Evolutionary conservation across 176 grass and related monocot species (phyloP).

Genomic region (Oryza glaberrima): DNA sequence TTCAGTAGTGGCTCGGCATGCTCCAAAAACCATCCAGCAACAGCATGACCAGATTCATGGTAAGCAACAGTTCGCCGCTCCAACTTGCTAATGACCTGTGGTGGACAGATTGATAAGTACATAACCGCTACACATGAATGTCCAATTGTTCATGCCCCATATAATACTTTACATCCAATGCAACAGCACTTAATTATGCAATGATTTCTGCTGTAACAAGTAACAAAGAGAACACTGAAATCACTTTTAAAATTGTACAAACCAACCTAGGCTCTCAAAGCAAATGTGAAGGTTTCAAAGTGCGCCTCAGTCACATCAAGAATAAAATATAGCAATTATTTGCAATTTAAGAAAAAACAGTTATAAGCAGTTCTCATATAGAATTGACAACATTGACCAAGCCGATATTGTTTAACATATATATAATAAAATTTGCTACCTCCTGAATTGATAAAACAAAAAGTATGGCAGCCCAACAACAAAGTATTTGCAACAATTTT

Average conservation of each 20-base stretch:
- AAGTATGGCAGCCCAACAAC: background rate
- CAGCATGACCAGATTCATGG: slow-evolving; percentile 96
- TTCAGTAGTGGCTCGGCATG: slow-evolving; percentile 90
- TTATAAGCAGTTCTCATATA: background rate
- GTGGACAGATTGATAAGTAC: slow-evolving; percentile 37
- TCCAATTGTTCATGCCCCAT: slow-evolving; percentile 1
- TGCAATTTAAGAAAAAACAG: background rate
- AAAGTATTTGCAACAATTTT: background rate
- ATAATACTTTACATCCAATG: background rate
- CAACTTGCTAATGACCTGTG: slow-evolving; percentile 90
- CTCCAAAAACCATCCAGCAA: slow-evolving; percentile 96
- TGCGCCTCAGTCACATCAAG: background rate
- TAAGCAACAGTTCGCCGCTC: slow-evolving; percentile 88
- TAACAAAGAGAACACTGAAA: background rate
- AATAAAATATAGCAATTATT: background rate
- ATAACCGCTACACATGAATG: slow-evolving; percentile 1
- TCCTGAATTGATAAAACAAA: background rate
- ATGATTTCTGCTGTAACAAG: background rate
- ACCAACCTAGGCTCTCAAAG: background rate
- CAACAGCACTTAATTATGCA: slow-evolving; percentile 1
- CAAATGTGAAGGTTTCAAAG: background rate
- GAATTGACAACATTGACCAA: background rate
- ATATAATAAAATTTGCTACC: background rate
- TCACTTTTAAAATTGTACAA: background rate
- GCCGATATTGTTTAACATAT: background rate